A percentile compares a stretch with the other conserved stretches of the same genome.
These are phyloP conservation scores for Talaromyces sp. DNA, from an alignment of 2,329 filamentous ascomycete genomes.

Conservation along the genomic window DNA sequence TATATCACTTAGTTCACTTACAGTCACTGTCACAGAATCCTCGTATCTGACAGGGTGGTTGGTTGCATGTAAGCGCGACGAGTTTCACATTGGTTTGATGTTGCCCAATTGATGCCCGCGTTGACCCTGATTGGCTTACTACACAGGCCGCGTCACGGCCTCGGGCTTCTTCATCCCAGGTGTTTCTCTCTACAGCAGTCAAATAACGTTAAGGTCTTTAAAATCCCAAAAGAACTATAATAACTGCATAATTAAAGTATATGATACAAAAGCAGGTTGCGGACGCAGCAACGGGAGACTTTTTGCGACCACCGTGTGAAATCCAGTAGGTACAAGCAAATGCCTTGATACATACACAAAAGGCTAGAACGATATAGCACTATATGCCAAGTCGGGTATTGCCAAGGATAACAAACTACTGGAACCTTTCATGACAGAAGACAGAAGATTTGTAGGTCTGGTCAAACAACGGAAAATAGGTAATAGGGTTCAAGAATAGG, in stretches of 20 bases:
- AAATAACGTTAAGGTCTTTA: background rate
- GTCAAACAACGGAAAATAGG: conserved; percentile 2
- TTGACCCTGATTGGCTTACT: background rate
- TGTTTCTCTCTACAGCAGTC: background rate
- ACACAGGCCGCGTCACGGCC: background rate
- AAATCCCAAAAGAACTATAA: background rate
- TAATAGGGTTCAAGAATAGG: conserved; percentile 6
- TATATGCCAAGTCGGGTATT: background rate
- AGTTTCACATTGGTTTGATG: conserved; percentile 12
- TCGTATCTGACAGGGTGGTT: background rate
- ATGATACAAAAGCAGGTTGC: conserved; percentile 7
- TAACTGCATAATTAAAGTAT: conserved; percentile 10
- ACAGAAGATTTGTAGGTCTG: conserved; percentile 6
- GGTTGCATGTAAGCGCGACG: conserved; percentile 8
- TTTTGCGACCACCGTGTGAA: conserved; percentile 2
- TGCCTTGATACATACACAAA: background rate
- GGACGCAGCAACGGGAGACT: background rate
- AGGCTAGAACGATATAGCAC: background rate
- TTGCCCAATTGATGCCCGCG: background rate
- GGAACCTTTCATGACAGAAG: background rate
- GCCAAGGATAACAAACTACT: conserved; percentile 1
- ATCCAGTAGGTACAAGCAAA: conserved; percentile 9
- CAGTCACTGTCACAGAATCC: background rate
- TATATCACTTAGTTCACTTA: background rate
- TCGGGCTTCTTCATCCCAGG: background rate